Evolutionary conservation across 2,329 filamentous ascomycete genomes (phyloP), one percentile per base, ranked within the genome.

Genomic region (Xylariaceae sp.): DNA sequence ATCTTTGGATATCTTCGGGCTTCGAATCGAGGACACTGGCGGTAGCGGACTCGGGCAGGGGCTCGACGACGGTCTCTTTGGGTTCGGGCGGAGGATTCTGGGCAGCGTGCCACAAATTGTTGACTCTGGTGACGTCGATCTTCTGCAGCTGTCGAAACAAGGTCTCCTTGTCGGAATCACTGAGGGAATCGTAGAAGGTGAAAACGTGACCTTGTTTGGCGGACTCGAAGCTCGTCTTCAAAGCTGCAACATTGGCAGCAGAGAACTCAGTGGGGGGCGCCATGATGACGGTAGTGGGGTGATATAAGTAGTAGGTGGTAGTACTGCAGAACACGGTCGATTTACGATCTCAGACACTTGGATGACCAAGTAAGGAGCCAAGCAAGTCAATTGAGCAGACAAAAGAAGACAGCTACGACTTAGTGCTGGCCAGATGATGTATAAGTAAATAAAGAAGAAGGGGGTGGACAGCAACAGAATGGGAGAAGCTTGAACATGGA

Each of bases 11-110:
- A 61, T 95, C 84, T 44, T 81, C 78, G 38, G 82, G 65, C 56
- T 86, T 79, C 46, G 90, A 94, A 68, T 97, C 91, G 63, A 97
- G 81, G 56, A 96, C 88, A 44, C 89, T 96, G 38, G 90, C 93
- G 36, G 82, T 88, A 37, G 89, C 88, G 43, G 84, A 82, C 35
- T 88, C 84, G 49, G 93, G 93, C 18, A 98, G 81, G 39, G 91
- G 91, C 67, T 96, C 88, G 61, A 97, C 81, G 26, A 66, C 66
- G 36, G 64, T 60, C 30, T 70, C 67, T 48, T 74, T 70, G 46
- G 70, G 69, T 47, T 81, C 74, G 57, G 83, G 76, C 47, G 85
- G 79, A 22, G 90, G 87, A 69, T 89, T 80, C 50, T 97, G 76
- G 45, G 90, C 89, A 63, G 79, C 83, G 53, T 91, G 72, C 59